These are phyloP conservation scores for Elaeis guineensis DNA, from an alignment of 176 grass and related monocot species.

Conservation along the genomic window DNA sequence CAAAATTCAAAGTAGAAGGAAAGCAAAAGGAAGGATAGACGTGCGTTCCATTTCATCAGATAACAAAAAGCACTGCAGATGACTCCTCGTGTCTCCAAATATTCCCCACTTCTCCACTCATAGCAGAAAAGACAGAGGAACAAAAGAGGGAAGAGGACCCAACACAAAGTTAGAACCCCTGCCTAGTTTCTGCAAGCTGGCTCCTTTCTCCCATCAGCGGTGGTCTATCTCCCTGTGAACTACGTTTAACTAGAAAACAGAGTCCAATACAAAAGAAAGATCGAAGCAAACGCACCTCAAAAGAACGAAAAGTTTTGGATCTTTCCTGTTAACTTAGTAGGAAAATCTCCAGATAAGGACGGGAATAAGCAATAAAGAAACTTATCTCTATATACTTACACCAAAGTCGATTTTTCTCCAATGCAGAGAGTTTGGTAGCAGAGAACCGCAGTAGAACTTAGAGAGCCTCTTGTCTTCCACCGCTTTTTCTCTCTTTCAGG, in stretches of 20 bases:
- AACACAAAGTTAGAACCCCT: not conserved
- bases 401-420: too few relatives aligned
- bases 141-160: not conserved
- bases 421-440: too few relatives aligned
- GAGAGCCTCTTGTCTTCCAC: too few relatives aligned
- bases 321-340: not conserved
- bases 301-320: constrained; percentile 16
- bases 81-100: constrained; percentile 7
- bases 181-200: too few relatives aligned
- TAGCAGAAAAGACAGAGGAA: constrained; percentile 1
- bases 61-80: not conserved
- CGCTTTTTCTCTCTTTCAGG: too few relatives aligned
- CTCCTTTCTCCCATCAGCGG: too few relatives aligned
- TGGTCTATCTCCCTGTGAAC: too few relatives aligned
- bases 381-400: too few relatives aligned
- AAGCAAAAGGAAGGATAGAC: not conserved
- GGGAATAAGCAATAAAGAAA: not conserved
- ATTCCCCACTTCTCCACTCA: constrained; percentile 1
- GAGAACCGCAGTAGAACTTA: too few relatives aligned
- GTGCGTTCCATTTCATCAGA: not conserved
- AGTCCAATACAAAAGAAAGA: not conserved
- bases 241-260: too few relatives aligned
- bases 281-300: not conserved
- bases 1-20: not conserved
- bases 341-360: not conserved